Conservation (phyloP, 306 rosid genomes). For the Begonia fuchsioides region DNA sequence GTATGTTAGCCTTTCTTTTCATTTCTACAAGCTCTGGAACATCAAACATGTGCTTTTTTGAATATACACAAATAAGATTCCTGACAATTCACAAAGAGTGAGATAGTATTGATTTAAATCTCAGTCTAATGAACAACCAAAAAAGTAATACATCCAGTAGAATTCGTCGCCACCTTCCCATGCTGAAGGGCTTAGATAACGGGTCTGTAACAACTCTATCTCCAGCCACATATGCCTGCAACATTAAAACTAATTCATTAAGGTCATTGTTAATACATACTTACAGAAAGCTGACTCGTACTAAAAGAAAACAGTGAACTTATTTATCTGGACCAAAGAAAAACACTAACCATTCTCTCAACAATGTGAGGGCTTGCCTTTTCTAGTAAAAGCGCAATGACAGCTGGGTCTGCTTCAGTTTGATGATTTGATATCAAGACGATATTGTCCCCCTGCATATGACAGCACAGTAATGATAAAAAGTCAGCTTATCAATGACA, state of each 20-base stretch:
- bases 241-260: constrained; percentile 9
- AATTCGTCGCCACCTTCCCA: constrained; percentile 63
- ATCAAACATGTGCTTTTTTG: constrained; percentile 92
- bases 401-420: constrained; percentile 96
- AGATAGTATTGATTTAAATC: too few relatives aligned
- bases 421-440: constrained; percentile 96
- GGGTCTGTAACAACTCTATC: constrained; percentile 93
- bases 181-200: constrained; percentile 93
- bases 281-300: too few relatives aligned
- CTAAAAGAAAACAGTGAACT: too few relatives aligned
- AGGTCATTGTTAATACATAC: too few relatives aligned
- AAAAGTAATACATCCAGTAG: neutral
- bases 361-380: constrained; percentile 44
- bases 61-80: constrained; percentile 96
- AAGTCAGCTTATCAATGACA: too few relatives aligned
- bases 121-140: too few relatives aligned
- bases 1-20: constrained; percentile 77
- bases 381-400: constrained; percentile 83
- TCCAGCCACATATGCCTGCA: constrained; percentile 83
- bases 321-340: neutral
- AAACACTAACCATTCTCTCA: constrained; percentile 55
- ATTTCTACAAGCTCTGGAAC: constrained; percentile 65
- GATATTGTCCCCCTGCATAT: constrained; percentile 77
- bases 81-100: constrained; percentile 15
- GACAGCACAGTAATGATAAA: too few relatives aligned